Evolutionary conservation across 129 eudicot genomes (phyloP).

Genomic region (Artemisia argyi): DNA sequence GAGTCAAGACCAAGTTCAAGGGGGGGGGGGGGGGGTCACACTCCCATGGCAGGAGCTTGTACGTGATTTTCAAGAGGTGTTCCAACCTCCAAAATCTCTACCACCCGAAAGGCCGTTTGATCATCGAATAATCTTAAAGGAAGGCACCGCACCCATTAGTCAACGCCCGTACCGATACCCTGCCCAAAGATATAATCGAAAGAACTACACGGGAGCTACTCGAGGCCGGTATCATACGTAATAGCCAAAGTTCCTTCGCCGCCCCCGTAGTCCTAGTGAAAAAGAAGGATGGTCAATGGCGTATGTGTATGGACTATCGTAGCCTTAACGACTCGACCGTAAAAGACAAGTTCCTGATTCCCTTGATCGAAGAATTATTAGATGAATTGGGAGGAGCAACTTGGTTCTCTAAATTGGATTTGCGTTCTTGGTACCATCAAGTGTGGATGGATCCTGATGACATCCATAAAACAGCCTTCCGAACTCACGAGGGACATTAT

Average conservation of each 20-base stretch:
- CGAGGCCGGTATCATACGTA: not conserved
- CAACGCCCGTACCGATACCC: conserved; percentile 12
- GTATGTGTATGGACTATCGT: not conserved
- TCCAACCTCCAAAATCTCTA: not conserved
- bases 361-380: not conserved
- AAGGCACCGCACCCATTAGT: not conserved
- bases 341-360: not conserved
- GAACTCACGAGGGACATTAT: not conserved
- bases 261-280: not conserved
- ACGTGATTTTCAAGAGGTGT: not conserved
- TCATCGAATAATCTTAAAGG: conserved; percentile 9
- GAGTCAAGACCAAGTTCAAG: no score
- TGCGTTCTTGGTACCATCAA: not conserved
- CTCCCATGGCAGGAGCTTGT: not conserved
- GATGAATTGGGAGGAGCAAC: not conserved
- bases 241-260: not conserved
- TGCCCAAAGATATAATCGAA: conserved; percentile 11
- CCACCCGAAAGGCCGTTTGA: conserved; percentile 4
- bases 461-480: not conserved
- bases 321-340: not conserved
- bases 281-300: not conserved
- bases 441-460: not conserved
- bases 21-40: no score
- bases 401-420: not conserved
- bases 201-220: not conserved